Evolutionary conservation across 129 eudicot species (phyloP).

Genomic region (Calendula officinalis): DNA sequence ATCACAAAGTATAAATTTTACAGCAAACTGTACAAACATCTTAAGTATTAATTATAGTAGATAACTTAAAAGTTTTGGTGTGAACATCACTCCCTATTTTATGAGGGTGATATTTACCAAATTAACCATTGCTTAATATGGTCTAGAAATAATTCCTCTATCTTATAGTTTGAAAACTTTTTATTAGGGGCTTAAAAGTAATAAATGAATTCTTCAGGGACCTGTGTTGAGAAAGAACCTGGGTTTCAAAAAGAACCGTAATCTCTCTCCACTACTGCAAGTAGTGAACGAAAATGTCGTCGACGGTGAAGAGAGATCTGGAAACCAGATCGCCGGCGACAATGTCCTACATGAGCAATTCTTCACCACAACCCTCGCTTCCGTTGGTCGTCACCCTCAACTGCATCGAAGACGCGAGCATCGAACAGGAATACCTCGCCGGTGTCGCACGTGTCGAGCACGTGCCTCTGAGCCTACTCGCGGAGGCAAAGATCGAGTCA

Average conservation of each 20-base stretch:
- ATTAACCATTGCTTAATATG: too few species aligned
- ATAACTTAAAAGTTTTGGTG: too few species aligned
- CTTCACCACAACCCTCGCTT: constrained; percentile 32
- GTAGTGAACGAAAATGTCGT: constrained; percentile 27
- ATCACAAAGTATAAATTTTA: too few species aligned
- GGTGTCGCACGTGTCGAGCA: constrained; percentile 79
- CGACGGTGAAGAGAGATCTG: constrained; percentile 31
- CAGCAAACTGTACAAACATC: too few species aligned
- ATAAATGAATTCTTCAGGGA: not conserved
- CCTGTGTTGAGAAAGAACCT: constrained; percentile 25
- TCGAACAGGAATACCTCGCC: constrained; percentile 71
- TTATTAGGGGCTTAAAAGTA: too few species aligned
- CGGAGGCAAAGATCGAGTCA: constrained; percentile 71
- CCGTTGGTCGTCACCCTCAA: constrained; percentile 88
- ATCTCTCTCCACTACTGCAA: constrained; percentile 16
- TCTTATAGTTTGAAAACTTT: too few species aligned
- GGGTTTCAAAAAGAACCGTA: constrained; percentile 22
- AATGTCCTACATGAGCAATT: constrained; percentile 40
- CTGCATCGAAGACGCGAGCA: constrained; percentile 75
- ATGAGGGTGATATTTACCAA: too few species aligned
- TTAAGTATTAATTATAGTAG: too few species aligned
- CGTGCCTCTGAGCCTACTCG: constrained; percentile 75
- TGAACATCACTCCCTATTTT: too few species aligned
- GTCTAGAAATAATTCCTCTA: too few species aligned
- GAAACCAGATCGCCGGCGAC: constrained; percentile 47